Percentiles rank a stretch among this genome's conserved stretches.
phyloP scores from a whole-genome alignment of 2,329 filamentous ascomycete genomes.

The Alternaria rosae region DNA sequence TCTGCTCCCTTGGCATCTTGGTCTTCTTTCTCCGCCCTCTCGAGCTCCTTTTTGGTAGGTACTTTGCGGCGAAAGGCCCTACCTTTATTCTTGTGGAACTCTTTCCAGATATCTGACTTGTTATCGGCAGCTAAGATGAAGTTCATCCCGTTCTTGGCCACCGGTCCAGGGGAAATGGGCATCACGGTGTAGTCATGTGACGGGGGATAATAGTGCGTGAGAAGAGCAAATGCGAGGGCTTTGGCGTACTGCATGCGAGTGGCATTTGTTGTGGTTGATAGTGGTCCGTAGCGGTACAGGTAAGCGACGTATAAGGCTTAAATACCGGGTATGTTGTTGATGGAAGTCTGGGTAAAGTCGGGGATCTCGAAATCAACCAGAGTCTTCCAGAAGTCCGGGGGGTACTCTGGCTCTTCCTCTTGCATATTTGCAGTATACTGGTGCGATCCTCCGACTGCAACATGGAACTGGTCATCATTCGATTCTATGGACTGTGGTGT shows the following conservation, averaged over 20 bases:
- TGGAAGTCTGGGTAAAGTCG: constrained; percentile 5
- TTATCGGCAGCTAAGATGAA: constrained; percentile 18
- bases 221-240: constrained; percentile 22
- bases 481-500: neutral
- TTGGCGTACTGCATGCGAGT: constrained; percentile 27
- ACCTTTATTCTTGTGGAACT: neutral
- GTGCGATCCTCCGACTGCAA: neutral
- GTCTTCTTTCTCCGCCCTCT: neutral
- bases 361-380: constrained; percentile 8
- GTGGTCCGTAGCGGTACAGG: constrained; percentile 11
- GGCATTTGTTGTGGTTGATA: constrained; percentile 5
- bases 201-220: constrained; percentile 34
- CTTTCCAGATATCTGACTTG: constrained; percentile 9
- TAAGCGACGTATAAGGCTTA: constrained; percentile 20
- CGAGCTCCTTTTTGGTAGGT: neutral
- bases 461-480: neutral
- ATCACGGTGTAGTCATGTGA: constrained; percentile 27
- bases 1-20: neutral
- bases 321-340: constrained; percentile 17
- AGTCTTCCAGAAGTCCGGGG: neutral
- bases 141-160: constrained; percentile 21
- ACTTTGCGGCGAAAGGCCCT: constrained; percentile 4
- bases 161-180: constrained; percentile 10
- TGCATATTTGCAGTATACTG: neutral
- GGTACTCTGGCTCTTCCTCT: neutral